phyloP scores from a whole-genome alignment of 2,329 filamentous ascomycete genomes.

The Penicillium oxalicum region DNA sequence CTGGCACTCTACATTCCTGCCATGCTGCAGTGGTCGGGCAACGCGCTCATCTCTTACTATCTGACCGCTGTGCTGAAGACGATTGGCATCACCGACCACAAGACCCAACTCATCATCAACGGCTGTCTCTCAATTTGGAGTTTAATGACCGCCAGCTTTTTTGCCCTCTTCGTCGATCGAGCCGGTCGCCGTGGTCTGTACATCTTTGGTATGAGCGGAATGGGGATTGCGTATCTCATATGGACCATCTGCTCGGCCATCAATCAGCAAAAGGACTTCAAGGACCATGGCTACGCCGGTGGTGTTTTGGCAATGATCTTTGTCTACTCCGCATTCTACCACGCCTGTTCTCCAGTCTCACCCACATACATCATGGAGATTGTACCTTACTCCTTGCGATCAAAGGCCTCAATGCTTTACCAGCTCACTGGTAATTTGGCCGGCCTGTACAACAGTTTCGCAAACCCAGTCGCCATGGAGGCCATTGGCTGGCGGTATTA shows the following conservation, averaged over 20 bases:
- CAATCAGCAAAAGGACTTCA: conserved; percentile 26
- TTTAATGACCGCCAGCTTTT: conserved; percentile 30
- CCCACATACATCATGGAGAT: conserved; percentile 16
- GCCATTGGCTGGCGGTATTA: conserved; percentile 14
- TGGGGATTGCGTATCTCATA: conserved; percentile 41
- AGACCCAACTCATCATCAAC: conserved; percentile 40
- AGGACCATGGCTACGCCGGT: conserved; percentile 28
- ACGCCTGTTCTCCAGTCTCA: conserved; percentile 16
- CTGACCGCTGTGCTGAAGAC: conserved; percentile 32
- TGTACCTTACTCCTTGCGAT: conserved; percentile 9
- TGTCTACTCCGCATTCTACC: conserved; percentile 40
- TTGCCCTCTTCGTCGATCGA: conserved; percentile 39
- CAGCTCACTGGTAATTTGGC: conserved; percentile 10
- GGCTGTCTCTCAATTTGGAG: conserved; percentile 38
- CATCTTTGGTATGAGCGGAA: conserved; percentile 38
- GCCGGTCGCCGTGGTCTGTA: conserved; percentile 42
- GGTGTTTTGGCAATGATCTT: conserved; percentile 42
- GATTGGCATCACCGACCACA: conserved; percentile 34
- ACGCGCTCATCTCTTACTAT: conserved; percentile 6
- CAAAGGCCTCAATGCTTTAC: conserved; percentile 14
- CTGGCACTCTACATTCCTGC: conserved; percentile 12
- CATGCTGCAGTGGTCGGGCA: conserved; percentile 6
- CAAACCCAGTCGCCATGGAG: conserved; percentile 8
- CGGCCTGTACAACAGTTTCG: conserved; percentile 11
- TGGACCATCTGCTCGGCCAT: conserved; percentile 38